Base-by-base conservation (phyloP, 2,329 filamentous ascomycete genomes). In the Hortaea sp. region DNA sequence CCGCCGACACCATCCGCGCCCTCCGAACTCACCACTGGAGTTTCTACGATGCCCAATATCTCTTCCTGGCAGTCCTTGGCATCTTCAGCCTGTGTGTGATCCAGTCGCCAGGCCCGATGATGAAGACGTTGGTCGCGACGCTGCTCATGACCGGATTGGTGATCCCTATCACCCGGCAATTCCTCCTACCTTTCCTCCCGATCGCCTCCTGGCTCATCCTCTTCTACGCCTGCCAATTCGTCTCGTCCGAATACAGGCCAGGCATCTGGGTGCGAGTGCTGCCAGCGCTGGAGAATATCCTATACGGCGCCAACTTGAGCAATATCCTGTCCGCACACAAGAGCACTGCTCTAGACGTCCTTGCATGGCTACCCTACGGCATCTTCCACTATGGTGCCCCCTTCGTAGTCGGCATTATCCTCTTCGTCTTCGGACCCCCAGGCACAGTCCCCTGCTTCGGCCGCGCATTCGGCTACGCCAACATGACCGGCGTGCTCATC, bases 191-290 rank as follows among this genome's bases (percentile, higher is more conserved):
- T 7, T 88, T 88, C 44, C 73, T 92, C 49, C 84, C 87, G 5
- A 87, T 94, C 53, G 83, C 86, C 66, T 82, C 81, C 27, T 97
- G 89, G 79, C 74, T 95, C 37, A 72, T 95, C 42, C 87, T 94
- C 65, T 95, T 95, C 71, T 95, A 92, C 66, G 82, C 84, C 53
- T 92, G 85, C 74, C 84, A 90, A 62, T 95, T 94, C 69, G 89
- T 95, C 57, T 85, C 88, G 34, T 78, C 81, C 56, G 85, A 90
- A 62, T 92, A 88, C 71, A 82, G 90, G 56, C 89, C 89, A 49
- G 84, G 88, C 52, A 95, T 95, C 59, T 95, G 88, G 86, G 90
- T 95, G 55, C 88, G 89, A 60, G 88, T 97, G 29, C 77, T 97
- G 32, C 90, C 90, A 4, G 88, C 90, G 12, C 78, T 97, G 53